Evolutionary conservation across 352 stramenopile genomes (phyloP).

Genomic region (Blastocystis sp.): DNA sequence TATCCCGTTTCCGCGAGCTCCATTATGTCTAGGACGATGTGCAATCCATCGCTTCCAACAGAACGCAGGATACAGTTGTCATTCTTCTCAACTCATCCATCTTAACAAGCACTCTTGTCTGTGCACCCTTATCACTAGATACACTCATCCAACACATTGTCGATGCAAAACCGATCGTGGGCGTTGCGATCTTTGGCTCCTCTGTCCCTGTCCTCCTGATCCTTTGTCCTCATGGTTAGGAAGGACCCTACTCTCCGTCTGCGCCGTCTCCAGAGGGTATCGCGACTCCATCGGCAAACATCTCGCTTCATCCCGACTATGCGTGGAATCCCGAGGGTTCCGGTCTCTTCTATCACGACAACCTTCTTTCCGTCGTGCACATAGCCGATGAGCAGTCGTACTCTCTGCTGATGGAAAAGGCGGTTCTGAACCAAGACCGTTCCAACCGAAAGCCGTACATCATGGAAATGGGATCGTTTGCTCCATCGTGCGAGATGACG

Average conservation of each 20-base stretch:
- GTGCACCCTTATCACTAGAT: background rate
- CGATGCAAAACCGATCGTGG: conserved; percentile 1
- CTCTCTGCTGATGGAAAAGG: conserved; percentile 16
- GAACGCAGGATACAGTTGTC: conserved; percentile 47
- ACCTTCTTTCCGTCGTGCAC: conserved; percentile 2
- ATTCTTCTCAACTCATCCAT: conserved; percentile 41
- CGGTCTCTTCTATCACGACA: conserved; percentile 12
- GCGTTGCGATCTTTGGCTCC: conserved; percentile 10
- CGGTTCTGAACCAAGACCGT: background rate
- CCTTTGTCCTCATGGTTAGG: background rate
- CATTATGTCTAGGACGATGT: conserved; percentile 15
- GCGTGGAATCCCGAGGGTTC: conserved; percentile 51
- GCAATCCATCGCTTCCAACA: background rate
- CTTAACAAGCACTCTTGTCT: background rate
- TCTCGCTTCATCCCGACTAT: conserved; percentile 58
- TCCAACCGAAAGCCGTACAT: conserved; percentile 49
- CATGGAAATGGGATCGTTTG: conserved; percentile 30
- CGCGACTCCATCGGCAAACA: conserved; percentile 24
- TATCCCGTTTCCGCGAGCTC: background rate
- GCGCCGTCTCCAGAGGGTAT: conserved; percentile 24
- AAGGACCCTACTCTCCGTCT: conserved; percentile 32
- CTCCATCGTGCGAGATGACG: background rate
- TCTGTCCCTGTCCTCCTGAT: background rate
- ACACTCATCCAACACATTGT: background rate
- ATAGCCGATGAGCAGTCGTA: background rate